These are phyloP conservation scores for Candida stauntonica DNA, from an alignment of 805 yeast genomes.

Conservation along the genomic window DNA sequence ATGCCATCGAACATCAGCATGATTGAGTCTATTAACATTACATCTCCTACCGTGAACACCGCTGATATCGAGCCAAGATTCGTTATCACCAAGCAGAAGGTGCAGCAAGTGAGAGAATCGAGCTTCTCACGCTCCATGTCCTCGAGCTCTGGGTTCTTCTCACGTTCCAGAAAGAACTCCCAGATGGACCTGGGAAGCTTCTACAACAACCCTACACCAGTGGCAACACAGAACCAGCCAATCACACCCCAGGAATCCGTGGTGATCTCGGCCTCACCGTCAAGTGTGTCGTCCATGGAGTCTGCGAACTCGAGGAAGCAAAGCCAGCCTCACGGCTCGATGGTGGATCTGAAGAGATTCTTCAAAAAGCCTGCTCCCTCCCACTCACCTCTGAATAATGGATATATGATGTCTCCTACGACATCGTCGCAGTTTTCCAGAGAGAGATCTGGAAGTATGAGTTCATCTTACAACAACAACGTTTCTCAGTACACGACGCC, in stretches of 20 bases:
- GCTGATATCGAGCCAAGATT: slow-evolving; percentile 79
- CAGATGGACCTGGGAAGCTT: slow-evolving; percentile 27
- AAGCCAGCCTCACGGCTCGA: slow-evolving; percentile 65
- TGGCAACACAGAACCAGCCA: slow-evolving; percentile 5
- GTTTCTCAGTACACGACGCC: slow-evolving; percentile 35
- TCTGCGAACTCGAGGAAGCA: slow-evolving; percentile 33
- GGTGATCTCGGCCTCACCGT: slow-evolving; percentile 24
- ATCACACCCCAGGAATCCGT: slow-evolving; percentile 6
- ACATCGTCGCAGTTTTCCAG: slow-evolving; percentile 12
- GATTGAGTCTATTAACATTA: slow-evolving; percentile 56
- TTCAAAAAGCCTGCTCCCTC: slow-evolving; percentile 45
- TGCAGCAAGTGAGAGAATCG: slow-evolving; percentile 32
- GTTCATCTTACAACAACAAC: slow-evolving; percentile 34
- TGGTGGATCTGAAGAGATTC: slow-evolving; percentile 73
- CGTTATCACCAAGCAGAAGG: slow-evolving; percentile 74
- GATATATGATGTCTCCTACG: slow-evolving; percentile 5
- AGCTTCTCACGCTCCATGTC: slow-evolving; percentile 19
- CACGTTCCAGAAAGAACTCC: slow-evolving; percentile 39
- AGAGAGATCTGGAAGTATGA: slow-evolving; percentile 26
- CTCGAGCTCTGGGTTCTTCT: slow-evolving; percentile 38
- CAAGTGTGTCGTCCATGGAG: slow-evolving; percentile 24
- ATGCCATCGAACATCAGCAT: slow-evolving; percentile 38
- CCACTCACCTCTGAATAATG: slow-evolving; percentile 19
- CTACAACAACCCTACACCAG: slow-evolving; percentile 21
- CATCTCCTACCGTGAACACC: slow-evolving; percentile 60